Evolutionary conservation across 1,284 basidiomycete species (phyloP).

Genomic region (Bjerkandera adusta): DNA sequence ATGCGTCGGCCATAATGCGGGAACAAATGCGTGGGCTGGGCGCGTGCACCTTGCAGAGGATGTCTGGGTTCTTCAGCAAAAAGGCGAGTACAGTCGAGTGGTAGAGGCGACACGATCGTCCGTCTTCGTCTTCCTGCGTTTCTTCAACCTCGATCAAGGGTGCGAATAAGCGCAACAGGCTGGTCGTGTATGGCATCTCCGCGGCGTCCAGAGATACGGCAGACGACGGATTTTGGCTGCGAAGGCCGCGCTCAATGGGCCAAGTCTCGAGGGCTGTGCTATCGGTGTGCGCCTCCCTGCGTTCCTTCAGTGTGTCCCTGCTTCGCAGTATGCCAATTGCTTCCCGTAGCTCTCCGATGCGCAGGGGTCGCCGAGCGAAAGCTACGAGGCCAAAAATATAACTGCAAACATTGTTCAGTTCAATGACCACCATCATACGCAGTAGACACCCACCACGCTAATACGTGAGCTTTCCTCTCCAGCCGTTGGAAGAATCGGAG

Average conservation of each 20-base stretch:
- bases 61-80: conserved; percentile 1
- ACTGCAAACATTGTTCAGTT: neutral
- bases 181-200: neutral
- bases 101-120: conserved; percentile 1
- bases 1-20: conserved; percentile 5
- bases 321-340: conserved; percentile 6
- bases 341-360: conserved; percentile 2
- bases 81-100: conserved; percentile 7
- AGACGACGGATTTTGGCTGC: too few species aligned
- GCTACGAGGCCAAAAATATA: conserved; percentile 6
- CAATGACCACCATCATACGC: neutral
- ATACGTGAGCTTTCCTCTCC: neutral
- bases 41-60: neutral
- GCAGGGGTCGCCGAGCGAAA: conserved; percentile 5
- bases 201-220: neutral
- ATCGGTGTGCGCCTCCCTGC: too few species aligned
- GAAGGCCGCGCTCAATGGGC: too few species aligned
- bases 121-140: neutral
- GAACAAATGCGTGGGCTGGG: neutral
- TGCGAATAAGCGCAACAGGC: neutral
- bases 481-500: conserved; percentile 1
- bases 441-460: conserved; percentile 2
- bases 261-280: too few species aligned
- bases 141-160: conserved; percentile 7
- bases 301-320: neutral